These are phyloP conservation scores for Phytophthora ohioensis DNA, from an alignment of 352 stramenopile species.

Conservation along the genomic window DNA sequence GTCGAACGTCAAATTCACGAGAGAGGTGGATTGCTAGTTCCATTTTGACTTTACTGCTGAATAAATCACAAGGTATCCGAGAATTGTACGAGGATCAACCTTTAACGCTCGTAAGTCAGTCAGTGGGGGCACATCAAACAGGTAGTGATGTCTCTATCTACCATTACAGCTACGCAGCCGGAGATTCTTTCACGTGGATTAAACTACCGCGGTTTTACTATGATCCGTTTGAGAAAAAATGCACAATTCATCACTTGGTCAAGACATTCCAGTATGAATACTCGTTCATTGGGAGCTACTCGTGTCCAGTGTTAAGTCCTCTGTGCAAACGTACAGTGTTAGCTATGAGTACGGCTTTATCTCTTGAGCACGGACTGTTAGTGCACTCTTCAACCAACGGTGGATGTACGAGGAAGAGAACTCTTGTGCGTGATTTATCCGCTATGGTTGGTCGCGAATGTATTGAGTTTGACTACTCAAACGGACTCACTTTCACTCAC, in stretches of 20 bases:
- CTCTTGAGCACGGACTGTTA: slow-evolving; percentile 59
- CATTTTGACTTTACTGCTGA: slow-evolving; percentile 61
- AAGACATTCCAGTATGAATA: slow-evolving; percentile 76
- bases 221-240: slow-evolving; percentile 63
- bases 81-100: slow-evolving; percentile 59
- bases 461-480: slow-evolving; percentile 50
- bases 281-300: slow-evolving; percentile 60
- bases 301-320: slow-evolving; percentile 57
- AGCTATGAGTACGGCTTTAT: slow-evolving; percentile 62
- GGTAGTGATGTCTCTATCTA: slow-evolving; percentile 42
- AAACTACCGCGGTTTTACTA: slow-evolving; percentile 74
- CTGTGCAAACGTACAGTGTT: slow-evolving; percentile 67
- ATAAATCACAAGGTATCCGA: slow-evolving; percentile 51
- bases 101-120: slow-evolving; percentile 21
- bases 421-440: slow-evolving; percentile 54
- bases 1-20: slow-evolving; percentile 34
- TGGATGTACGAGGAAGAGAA: slow-evolving; percentile 50
- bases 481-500: slow-evolving; percentile 40
- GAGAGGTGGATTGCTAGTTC: slow-evolving; percentile 52
- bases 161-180: slow-evolving; percentile 54
- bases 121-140: slow-evolving; percentile 18
- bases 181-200: slow-evolving; percentile 65
- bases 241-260: slow-evolving; percentile 62
- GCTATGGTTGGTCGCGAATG: slow-evolving; percentile 55
- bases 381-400: slow-evolving; percentile 41